Percentiles rank a stretch among this genome's conserved stretches.
Conservation (phyloP, 108 stramenopile genomes). For the Skeletonema potamos region DNA sequence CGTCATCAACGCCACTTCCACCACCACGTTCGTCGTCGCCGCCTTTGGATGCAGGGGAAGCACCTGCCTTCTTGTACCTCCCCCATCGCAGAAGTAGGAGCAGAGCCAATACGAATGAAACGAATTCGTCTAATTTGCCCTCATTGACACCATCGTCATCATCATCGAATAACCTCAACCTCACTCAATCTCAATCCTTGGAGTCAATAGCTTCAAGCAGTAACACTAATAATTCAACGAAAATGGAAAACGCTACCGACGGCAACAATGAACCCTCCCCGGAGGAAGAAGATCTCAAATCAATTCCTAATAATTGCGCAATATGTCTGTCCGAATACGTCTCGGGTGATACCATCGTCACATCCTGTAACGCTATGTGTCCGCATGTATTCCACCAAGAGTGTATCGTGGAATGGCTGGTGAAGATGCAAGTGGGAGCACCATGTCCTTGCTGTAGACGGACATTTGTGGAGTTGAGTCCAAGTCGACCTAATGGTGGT, state of each 20-base stretch:
- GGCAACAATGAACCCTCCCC: background rate
- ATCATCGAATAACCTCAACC: background rate
- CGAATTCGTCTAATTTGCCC: background rate
- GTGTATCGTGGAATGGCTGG: slow-evolving; percentile 70
- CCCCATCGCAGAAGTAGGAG: background rate
- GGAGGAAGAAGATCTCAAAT: slow-evolving; percentile 2
- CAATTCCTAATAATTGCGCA: slow-evolving; percentile 71
- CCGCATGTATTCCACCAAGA: slow-evolving; percentile 76
- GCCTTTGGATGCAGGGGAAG: background rate
- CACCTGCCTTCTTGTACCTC: slow-evolving; percentile 5
- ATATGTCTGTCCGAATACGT: slow-evolving; percentile 69
- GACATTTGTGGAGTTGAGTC: slow-evolving; percentile 58
- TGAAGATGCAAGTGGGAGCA: slow-evolving; percentile 62
- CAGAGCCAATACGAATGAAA: slow-evolving; percentile 3
- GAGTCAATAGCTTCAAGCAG: background rate
- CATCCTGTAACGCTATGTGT: slow-evolving; percentile 52
- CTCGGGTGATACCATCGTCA: slow-evolving; percentile 54
- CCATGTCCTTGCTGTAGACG: slow-evolving; percentile 75
- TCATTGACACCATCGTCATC: background rate
- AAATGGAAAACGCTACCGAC: background rate
- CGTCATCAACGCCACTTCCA: background rate
- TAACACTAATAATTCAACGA: background rate
- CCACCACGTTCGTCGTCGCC: background rate
- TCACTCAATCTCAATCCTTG: background rate
- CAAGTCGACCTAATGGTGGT: background rate